phyloP scores from a whole-genome alignment of 768 basidiomycete genomes.

The Tricholoma bakamatsutake region DNA sequence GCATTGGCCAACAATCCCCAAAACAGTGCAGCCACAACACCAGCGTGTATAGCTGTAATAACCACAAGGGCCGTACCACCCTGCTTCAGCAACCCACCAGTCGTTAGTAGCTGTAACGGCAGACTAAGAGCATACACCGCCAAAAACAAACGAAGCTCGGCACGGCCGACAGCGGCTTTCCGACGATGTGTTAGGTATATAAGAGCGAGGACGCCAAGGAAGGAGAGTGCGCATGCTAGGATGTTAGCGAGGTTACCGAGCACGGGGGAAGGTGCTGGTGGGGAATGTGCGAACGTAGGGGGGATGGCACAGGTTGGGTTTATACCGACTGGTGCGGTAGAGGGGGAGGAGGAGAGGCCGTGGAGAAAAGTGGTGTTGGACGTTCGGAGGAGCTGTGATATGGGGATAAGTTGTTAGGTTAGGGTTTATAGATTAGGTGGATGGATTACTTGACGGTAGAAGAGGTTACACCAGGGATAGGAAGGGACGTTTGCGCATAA shows the following conservation, averaged over 20 bases:
- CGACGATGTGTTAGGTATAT: constrained; percentile 54
- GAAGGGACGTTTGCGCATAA: constrained; percentile 68
- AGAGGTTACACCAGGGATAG: constrained; percentile 92
- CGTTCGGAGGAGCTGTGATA: constrained; percentile 26
- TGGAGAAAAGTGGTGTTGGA: constrained; percentile 24
- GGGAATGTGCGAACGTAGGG: constrained; percentile 47
- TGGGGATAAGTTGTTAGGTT: neutral
- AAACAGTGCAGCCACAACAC: constrained; percentile 68
- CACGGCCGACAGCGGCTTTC: constrained; percentile 86
- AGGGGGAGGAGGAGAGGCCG: constrained; percentile 37
- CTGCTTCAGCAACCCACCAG: constrained; percentile 73
- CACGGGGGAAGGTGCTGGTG: constrained; percentile 15
- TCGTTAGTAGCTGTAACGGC: constrained; percentile 75
- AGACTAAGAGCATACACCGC: constrained; percentile 64
- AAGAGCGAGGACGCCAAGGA: constrained; percentile 54
- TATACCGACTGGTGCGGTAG: constrained; percentile 73
- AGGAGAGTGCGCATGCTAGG: constrained; percentile 68
- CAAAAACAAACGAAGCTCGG: constrained; percentile 67
- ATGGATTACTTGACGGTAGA: constrained; percentile 62
- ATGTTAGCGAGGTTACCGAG: constrained; percentile 87
- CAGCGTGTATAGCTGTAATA: constrained; percentile 75
- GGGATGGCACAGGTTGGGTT: constrained; percentile 78
- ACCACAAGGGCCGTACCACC: constrained; percentile 65
- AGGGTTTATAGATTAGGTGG: neutral
- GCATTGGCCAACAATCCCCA: constrained; percentile 76